A percentile compares a stretch with the other conserved stretches of the same genome.
These are phyloP conservation scores for Breynia disticha DNA, from an alignment of 441 rosid species.

Conservation along the genomic window DNA sequence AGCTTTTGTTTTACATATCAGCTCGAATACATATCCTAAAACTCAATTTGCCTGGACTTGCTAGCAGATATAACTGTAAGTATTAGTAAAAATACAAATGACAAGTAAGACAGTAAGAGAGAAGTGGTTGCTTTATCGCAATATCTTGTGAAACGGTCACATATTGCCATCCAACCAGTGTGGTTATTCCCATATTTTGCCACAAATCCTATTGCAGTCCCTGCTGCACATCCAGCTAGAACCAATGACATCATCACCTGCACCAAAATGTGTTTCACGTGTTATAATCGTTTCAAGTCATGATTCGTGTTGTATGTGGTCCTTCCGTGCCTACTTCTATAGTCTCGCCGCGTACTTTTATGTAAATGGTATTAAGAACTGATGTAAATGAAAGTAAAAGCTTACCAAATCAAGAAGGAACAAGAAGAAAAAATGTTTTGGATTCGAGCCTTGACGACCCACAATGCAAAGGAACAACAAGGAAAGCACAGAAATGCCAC, in stretches of 20 bases:
- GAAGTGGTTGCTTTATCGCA: constrained; percentile 31
- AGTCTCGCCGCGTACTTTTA: no score
- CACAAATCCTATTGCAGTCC: constrained; percentile 36
- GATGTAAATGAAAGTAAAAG: not conserved
- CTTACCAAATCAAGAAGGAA: constrained; percentile 52
- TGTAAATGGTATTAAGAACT: not conserved
- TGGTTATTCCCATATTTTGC: constrained; percentile 46
- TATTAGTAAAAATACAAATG: constrained; percentile 25
- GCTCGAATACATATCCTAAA: constrained; percentile 1
- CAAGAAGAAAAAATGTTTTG: constrained; percentile 22
- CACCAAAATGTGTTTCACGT: no score
- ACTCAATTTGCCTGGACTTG: constrained; percentile 28
- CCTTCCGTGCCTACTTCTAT: no score
- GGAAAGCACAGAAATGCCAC: constrained; percentile 27
- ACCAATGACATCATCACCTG: constrained; percentile 32
- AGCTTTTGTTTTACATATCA: not conserved
- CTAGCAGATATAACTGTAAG: constrained; percentile 41
- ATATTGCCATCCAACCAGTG: constrained; percentile 62
- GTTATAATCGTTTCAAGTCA: no score
- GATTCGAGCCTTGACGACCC: constrained; percentile 18
- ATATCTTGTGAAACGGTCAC: constrained; percentile 32
- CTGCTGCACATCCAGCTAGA: constrained; percentile 37
- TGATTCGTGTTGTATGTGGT: no score
- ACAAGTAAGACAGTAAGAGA: constrained; percentile 20
- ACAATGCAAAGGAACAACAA: constrained; percentile 17